phyloP scores from a whole-genome alignment of 2,329 filamentous ascomycete species.

The Cercospora sojina region DNA sequence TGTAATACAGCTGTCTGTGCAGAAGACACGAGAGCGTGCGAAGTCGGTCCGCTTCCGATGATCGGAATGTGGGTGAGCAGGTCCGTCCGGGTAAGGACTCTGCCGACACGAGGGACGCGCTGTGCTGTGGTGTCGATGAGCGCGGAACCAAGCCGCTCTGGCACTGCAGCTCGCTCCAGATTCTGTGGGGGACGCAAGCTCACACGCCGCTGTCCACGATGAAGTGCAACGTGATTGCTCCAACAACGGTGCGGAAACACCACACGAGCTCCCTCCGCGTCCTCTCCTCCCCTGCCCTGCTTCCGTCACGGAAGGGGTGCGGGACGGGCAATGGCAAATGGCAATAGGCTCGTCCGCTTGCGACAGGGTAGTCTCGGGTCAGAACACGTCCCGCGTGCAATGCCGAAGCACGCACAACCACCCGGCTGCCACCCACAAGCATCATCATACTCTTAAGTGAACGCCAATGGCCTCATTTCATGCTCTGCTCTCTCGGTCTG shows the following conservation, averaged over 20 bases:
- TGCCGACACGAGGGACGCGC: neutral
- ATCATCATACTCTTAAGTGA: slow-evolving; percentile 2
- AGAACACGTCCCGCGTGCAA: slow-evolving; percentile 16
- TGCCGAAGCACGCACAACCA: slow-evolving; percentile 15
- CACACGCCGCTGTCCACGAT: neutral
- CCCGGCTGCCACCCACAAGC: neutral
- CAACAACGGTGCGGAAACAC: neutral
- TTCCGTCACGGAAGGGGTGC: slow-evolving; percentile 2
- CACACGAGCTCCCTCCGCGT: neutral
- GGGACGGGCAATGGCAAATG: neutral
- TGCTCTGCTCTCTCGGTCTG: neutral
- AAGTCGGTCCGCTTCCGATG: neutral
- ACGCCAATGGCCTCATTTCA: neutral
- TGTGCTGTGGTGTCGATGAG: neutral
- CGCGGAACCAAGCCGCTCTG: neutral
- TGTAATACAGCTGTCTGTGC: no score
- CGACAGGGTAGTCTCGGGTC: slow-evolving; percentile 7
- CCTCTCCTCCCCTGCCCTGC: neutral
- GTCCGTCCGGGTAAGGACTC: neutral
- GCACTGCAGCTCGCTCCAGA: neutral
- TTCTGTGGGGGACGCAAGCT: neutral
- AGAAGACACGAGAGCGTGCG: neutral
- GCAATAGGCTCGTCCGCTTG: neutral
- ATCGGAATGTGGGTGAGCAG: neutral
- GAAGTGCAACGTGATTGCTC: neutral